Conservation (phyloP, 2,329 filamentous ascomycete genomes). For the Aspergillus sp. region DNA sequence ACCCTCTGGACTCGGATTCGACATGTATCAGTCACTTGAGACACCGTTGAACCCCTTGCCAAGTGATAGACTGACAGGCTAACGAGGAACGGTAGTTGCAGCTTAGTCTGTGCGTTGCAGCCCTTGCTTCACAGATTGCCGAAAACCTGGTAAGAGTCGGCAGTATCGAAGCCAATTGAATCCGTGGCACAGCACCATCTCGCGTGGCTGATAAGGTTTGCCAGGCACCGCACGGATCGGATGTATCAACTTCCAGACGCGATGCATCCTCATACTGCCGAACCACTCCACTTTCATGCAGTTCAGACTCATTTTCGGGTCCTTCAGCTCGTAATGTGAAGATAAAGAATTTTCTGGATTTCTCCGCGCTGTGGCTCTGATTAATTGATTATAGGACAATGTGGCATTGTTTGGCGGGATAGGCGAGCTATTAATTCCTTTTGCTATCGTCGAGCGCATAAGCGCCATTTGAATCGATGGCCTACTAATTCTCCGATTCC, state of each 20-base stretch:
- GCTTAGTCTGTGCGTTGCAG: neutral
- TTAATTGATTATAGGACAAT: neutral
- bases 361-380: neutral
- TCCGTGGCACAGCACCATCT: neutral
- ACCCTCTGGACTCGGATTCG: neutral
- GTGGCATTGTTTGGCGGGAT: neutral
- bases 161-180: neutral
- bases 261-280: neutral
- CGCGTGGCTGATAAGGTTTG: neutral
- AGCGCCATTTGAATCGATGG: neutral
- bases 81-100: neutral
- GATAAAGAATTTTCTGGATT: no score
- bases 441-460: neutral
- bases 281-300: neutral
- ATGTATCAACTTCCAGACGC: neutral
- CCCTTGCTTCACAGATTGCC: neutral
- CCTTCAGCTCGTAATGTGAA: neutral
- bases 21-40: neutral
- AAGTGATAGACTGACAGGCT: neutral
- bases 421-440: neutral
- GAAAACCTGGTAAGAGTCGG: neutral
- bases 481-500: no score
- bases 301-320: neutral
- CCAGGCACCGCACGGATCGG: neutral
- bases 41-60: neutral